These are phyloP conservation scores for Bothriochloa decipiens DNA, from an alignment of 176 grass and related monocot genomes.

Conservation along the genomic window DNA sequence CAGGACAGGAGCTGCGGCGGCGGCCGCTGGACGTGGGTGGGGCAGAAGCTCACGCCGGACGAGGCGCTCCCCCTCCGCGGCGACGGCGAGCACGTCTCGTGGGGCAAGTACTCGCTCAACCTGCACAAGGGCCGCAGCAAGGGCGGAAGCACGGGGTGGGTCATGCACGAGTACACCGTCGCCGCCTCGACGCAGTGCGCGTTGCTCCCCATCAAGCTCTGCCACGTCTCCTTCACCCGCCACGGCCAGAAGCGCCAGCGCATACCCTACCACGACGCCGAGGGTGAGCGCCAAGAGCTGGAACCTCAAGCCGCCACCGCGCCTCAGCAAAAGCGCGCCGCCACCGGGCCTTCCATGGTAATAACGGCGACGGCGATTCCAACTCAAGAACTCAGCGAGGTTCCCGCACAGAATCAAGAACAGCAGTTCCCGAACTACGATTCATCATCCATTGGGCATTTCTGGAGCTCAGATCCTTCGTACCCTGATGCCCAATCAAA, in stretches of 20 bases:
- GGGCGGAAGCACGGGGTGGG: slow-evolving; percentile 38
- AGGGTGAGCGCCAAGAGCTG: too few species aligned
- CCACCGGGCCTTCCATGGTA: not conserved
- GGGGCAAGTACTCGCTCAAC: slow-evolving; percentile 29
- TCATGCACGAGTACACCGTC: slow-evolving; percentile 48
- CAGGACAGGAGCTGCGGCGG: not conserved
- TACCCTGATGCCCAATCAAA: not conserved
- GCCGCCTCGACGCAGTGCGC: not conserved
- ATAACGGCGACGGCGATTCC: not conserved
- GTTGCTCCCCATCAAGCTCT: slow-evolving; percentile 5
- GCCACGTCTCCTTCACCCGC: slow-evolving; percentile 13
- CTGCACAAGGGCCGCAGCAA: not conserved
- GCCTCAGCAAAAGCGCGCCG: not conserved
- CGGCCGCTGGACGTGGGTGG: not conserved
- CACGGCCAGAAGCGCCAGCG: slow-evolving; percentile 15
- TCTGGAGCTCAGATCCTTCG: not conserved
- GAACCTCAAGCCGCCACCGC: not conserved
- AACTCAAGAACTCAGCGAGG: not conserved
- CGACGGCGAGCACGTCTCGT: not conserved
- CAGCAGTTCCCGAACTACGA: not conserved
- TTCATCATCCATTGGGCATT: not conserved
- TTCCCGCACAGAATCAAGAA: not conserved
- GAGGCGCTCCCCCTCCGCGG: not conserved
- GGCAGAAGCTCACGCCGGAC: not conserved
- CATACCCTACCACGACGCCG: not conserved